Conservation (phyloP, 257 asterid species). For the Solanum bulbocastanum region DNA sequence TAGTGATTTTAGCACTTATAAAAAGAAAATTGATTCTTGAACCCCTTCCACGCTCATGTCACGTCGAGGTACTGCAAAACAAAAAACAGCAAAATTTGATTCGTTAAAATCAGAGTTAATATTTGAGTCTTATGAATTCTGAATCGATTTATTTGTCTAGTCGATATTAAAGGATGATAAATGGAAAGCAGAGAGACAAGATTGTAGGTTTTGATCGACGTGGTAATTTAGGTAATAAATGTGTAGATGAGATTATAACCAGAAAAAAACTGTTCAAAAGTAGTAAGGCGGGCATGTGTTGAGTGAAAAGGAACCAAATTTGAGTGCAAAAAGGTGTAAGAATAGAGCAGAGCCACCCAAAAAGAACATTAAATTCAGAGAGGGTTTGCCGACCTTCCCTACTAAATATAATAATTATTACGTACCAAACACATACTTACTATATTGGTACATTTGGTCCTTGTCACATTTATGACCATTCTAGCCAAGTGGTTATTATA, state of each 20-base stretch:
- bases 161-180: background rate
- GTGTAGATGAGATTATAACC: background rate
- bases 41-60: too few relatives aligned
- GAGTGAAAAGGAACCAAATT: background rate
- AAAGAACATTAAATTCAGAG: background rate
- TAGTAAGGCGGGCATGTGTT: background rate
- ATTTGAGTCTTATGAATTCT: background rate
- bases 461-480: background rate
- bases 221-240: background rate
- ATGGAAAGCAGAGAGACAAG: background rate
- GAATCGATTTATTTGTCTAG: background rate
- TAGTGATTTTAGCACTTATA: too few relatives aligned
- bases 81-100: too few relatives aligned
- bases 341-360: background rate
- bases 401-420: background rate
- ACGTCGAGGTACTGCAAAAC: too few relatives aligned
- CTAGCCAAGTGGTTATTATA: background rate
- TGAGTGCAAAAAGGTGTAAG: background rate
- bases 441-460: background rate
- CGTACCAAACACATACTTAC: background rate
- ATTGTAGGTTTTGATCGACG: background rate
- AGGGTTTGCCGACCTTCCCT: background rate
- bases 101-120: rapidly evolving
- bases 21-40: too few relatives aligned
- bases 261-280: background rate